Conservation (phyloP, 306 rosid species). For the Echinosophora koreensis region DNA sequence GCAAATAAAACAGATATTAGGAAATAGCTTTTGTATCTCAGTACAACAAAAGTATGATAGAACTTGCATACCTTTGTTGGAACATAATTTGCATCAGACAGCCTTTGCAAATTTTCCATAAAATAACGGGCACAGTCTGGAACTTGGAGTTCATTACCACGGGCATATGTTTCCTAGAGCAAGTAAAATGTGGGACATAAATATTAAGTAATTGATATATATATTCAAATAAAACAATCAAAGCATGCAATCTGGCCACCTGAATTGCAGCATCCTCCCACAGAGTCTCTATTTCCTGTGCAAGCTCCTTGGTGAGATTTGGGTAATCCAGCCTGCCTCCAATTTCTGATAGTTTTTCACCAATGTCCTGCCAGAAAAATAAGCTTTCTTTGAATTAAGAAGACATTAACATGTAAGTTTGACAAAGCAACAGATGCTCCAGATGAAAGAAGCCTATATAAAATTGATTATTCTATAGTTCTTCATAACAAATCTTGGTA, state of each 20-base stretch:
- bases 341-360: conserved; percentile 83
- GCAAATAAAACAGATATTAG: not conserved
- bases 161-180: conserved; percentile 87
- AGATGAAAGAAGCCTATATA: not conserved
- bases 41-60: not conserved
- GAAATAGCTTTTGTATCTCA: not conserved
- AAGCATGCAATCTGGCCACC: conserved; percentile 59
- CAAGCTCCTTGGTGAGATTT: conserved; percentile 78
- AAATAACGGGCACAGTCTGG: conserved; percentile 94
- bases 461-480: not conserved
- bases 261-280: conserved; percentile 96
- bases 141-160: conserved; percentile 95
- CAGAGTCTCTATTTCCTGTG: conserved; percentile 79
- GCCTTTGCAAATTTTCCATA: conserved; percentile 91
- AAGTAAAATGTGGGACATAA: conserved; percentile 36
- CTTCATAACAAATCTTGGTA: not conserved
- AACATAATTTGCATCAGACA: conserved; percentile 78
- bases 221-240: conserved; percentile 15
- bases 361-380: conserved; percentile 61
- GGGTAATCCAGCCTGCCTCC: conserved; percentile 93
- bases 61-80: conserved; percentile 84
- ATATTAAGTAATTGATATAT: conserved; percentile 18
- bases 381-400: conserved; percentile 8
- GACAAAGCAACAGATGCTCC: not conserved
- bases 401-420: not conserved